Conservation (phyloP, 1,284 basidiomycete species). For the Afroboletus lepidellus region DNA sequence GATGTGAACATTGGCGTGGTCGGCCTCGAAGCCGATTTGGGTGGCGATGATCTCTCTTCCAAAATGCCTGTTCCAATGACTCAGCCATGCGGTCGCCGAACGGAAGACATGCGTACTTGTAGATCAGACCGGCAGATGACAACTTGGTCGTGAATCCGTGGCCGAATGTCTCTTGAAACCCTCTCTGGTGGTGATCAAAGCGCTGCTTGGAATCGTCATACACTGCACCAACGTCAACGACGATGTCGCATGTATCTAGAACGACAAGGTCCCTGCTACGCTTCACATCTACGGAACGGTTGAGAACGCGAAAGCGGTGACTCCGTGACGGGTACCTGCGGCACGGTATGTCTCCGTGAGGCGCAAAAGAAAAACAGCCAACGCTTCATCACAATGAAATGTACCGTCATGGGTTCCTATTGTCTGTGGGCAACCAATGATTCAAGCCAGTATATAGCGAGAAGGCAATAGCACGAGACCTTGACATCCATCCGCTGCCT, state of each 20-base stretch:
- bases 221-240: conserved; percentile 96
- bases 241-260: conserved; percentile 86
- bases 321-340: conserved; percentile 53
- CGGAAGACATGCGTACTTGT: conserved; percentile 64
- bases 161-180: conserved; percentile 89
- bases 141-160: conserved; percentile 85
- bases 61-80: conserved; percentile 68
- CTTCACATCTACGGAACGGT: conserved; percentile 51
- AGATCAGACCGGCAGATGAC: conserved; percentile 90
- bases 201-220: conserved; percentile 80
- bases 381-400: conserved; percentile 95
- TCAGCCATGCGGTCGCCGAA: conserved; percentile 2
- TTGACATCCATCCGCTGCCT: conserved; percentile 49
- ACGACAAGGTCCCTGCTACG: conserved; percentile 80
- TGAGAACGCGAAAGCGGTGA: conserved; percentile 8
- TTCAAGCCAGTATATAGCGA: conserved; percentile 1
- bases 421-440: conserved; percentile 39
- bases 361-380: conserved; percentile 89
- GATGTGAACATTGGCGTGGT: conserved; percentile 65
- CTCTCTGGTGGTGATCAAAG: conserved; percentile 97
- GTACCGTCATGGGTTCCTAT: conserved; percentile 96
- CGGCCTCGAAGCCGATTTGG: conserved; percentile 48
- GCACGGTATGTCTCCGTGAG: conserved; percentile 75
- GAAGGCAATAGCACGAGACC: conserved; percentile 27
- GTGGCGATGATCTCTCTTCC: conserved; percentile 85